Evolutionary conservation across 2,329 filamentous ascomycete species (phyloP), one percentile per base, ranked within the genome.

Genomic region (Tolypocladium cylindrosporum): DNA sequence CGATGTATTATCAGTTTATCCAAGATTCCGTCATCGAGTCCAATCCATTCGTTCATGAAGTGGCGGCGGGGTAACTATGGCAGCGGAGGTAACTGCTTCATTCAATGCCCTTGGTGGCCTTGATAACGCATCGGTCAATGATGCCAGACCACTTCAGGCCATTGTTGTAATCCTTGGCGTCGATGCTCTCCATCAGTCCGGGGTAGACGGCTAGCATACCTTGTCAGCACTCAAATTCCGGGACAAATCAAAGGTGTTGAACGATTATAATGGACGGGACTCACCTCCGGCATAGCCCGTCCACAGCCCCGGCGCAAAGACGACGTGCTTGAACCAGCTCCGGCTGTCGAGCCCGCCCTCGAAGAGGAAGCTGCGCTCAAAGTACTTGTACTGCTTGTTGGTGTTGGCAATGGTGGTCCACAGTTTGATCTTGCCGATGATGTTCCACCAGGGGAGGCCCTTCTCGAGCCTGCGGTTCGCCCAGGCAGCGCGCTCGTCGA

Each of bases 291-390:
- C 78, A 71, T 97, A 97, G 0, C 92, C 92, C 0, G 91, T 96
- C 91, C 91, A 96, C 54, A 93, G 71, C 0, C 92, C 92, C 0
- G 92, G 92, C 1, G 92, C 92, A 72, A 95, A 97, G 1, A 97
- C 88, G 2, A 96, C 88, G 67, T 97, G 93, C 76, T 97, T 97
- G 77, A 93, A 97, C 91, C 91, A 97, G 31, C 77, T 77, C 60
- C 93, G 78, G 1, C 85, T 84, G 69, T 96, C 92, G 24, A 97
- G 74, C 0, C 93, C 93, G 3, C 81, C 78, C 5, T 83, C 74
- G 66, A 90, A 88, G 61, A 97, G 66, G 72, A 97, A 96, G 55
- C 86, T 79, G 19, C 91, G 80, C 71, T 97, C 93, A 0, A 97
- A 75, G 10, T 79, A 77, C 79, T 96, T 96, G 77, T 96, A 96